phyloP scores from a whole-genome alignment of 2,329 filamentous ascomycete genomes.

The Calonectria fujianensis region DNA sequence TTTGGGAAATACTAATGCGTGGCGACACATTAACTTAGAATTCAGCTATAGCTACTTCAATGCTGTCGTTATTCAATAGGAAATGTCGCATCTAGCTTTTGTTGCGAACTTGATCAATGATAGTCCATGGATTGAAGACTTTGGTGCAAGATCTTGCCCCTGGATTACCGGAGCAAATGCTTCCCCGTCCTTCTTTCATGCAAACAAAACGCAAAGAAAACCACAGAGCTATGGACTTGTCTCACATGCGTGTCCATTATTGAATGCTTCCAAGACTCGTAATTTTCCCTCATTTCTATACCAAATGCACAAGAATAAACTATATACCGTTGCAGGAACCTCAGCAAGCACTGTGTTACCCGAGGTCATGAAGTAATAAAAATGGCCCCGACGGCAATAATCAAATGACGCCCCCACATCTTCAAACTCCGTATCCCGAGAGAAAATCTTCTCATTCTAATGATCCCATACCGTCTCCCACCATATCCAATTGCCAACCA shows the following conservation, averaged over 20 bases:
- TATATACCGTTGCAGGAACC: conserved; percentile 13
- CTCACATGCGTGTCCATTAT: not conserved
- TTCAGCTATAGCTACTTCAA: too few relatives aligned
- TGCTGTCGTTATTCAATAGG: too few relatives aligned
- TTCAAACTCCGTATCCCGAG: conserved; percentile 45
- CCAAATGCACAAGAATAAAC: conserved; percentile 12
- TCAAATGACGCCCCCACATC: conserved; percentile 42
- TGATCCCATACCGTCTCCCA: conserved; percentile 21
- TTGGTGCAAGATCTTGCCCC: not conserved
- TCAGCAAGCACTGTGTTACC: conserved; percentile 2
- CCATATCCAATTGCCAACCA: conserved; percentile 20
- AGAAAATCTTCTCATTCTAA: conserved; percentile 38
- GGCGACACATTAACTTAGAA: too few relatives aligned
- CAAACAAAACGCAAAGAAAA: not conserved
- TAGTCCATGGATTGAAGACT: not conserved
- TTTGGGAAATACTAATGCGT: not conserved
- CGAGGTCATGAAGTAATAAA: conserved; percentile 16
- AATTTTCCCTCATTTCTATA: conserved; percentile 10
- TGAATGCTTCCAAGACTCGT: not conserved
- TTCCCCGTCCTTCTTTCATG: not conserved
- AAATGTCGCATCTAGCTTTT: not conserved
- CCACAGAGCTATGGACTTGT: not conserved
- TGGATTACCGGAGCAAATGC: too few relatives aligned
- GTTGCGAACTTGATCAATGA: not conserved
- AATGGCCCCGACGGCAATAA: conserved; percentile 28